A percentile compares a stretch with the other conserved stretches of the same genome.
These are phyloP conservation scores for Fusarium sp. DNA, from an alignment of 2,329 filamentous ascomycete genomes.

Conservation along the genomic window DNA sequence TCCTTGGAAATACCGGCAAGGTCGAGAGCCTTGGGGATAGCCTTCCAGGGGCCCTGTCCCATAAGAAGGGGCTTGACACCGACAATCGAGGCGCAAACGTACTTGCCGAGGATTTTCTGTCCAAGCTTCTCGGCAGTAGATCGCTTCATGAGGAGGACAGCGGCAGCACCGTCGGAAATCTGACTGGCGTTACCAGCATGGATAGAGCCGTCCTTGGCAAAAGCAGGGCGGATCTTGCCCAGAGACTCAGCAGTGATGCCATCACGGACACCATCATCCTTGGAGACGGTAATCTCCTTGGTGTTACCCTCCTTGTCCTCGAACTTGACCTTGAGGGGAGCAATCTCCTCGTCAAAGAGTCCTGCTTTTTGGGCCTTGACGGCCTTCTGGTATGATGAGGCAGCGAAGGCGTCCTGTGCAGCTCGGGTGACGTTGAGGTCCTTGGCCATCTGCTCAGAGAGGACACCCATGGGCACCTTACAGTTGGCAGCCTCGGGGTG, in stretches of 20 bases:
- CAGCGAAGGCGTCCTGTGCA: constrained; percentile 91
- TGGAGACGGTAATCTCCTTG: constrained; percentile 82
- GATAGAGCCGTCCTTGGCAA: constrained; percentile 90
- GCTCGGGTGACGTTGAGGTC: constrained; percentile 77
- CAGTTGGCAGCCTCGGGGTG: constrained; percentile 89
- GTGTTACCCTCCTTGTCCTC: constrained; percentile 91
- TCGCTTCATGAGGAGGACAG: constrained; percentile 95
- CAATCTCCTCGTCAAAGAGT: constrained; percentile 94
- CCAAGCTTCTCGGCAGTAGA: constrained; percentile 88
- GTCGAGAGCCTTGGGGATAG: constrained; percentile 90
- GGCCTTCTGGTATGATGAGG: constrained; percentile 92
- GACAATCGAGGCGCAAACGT: constrained; percentile 83
- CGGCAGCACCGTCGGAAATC: constrained; percentile 94
- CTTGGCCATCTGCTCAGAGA: constrained; percentile 95
- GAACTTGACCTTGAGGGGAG: constrained; percentile 84
- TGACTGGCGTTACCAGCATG: constrained; percentile 97
- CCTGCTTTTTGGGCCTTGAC: constrained; percentile 84
- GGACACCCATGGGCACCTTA: constrained; percentile 95
- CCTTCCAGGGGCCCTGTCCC: constrained; percentile 95
- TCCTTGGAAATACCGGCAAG: constrained; percentile 88
- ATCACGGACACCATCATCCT: constrained; percentile 87
- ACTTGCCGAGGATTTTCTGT: constrained; percentile 92
- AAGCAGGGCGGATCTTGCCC: constrained; percentile 90
- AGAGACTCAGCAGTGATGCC: constrained; percentile 89
- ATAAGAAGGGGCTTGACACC: constrained; percentile 94